Base-by-base conservation (phyloP, 805 yeast genomes). In the Saccharomycopsis fermentans region DNA sequence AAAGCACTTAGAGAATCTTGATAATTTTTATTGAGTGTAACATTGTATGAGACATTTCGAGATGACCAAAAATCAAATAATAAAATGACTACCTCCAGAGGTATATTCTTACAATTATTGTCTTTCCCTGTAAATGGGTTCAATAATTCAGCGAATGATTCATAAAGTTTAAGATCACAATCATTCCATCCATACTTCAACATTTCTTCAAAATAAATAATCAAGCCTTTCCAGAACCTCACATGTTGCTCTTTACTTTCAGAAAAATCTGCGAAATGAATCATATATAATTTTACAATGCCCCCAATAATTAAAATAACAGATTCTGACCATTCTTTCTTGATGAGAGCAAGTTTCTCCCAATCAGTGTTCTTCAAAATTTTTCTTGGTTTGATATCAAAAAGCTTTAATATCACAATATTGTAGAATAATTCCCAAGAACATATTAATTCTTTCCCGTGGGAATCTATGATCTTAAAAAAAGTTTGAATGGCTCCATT, bases 401-500 rank as follows among this genome's bases (percentile, higher is more conserved):
- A 70, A n/a, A 84, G 67, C 0, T 78, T 77, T 0, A 79, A 77
- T 6, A 91, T 75, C 1, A 88, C 89, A 39, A 85, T 76, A 34
- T 73, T 68, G 65, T 82, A 84, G 2, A 91, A 79, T n/a, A 83
- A 69, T 29, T 77, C 71, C 97, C 97, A 90, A 1, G 81, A 73
- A 0, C 82, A 78, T 43, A 43, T 43, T 26, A 83, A 73, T 50
- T 74, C 73, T 11, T 70, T 66, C 0, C 88, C 86, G 68, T 86
- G 89, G 2, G 91, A 80, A 56, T 87, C 89, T 60, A 87, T 75
- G 32, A 92, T 84, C 63, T 91, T 81, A 71, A 90, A 89, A 63
- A 91, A 83, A 0, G 97, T 92, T 67, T 90, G 96, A 16, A 90
- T 79, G 0, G 97, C 84, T 1, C 97, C 97, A 65, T 90, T 90